Evolutionary conservation across 208 protist genomes (phyloP), one percentile per base, ranked within the genome.

Genomic region (Perkinsela sp.): DNA sequence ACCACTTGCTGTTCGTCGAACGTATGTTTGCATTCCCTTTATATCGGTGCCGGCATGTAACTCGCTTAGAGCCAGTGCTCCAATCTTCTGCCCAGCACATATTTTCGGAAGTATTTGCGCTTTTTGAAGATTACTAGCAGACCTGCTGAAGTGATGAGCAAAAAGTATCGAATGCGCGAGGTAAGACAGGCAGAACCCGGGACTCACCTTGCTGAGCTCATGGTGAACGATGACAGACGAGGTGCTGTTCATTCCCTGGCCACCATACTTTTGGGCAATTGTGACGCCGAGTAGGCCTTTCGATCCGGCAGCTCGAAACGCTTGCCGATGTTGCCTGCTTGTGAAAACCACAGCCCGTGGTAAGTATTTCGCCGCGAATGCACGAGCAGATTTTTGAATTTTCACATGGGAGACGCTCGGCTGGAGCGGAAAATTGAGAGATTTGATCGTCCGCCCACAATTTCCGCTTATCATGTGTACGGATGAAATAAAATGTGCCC

Each of bases 41-140:
- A 96, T 93, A 70, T 97, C 93, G 0, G 89, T 94, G 30, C 93
- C 93, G 2, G 78, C 80, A 30, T 74, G 79, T 67, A 92, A 80
- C 79, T 97, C 94, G 30, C 76, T 86, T 93, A 97, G 96, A 29
- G 89, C 88, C 69, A 97, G 82, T n/a, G 90, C 92, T 1, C 93
- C 94, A 48, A 97, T 76, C 70, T 87, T 80, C 70, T 96, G 93
- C 32, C 94, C 94, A n/a, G 76, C 76, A 31, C 95, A 81, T 1
- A 96, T 80, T 74, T 92, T 89, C 29, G 80, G 79, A 28, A 88
- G 73, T 77, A 85, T 90, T 66, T 93, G 90, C 48, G 79, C 71
- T 66, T 91, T 93, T 78, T 97, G 93, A 48, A 73, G 76, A 30
- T 80, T 78, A 32, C 83, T 94, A 22, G 90, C 90, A 69, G 77